Conservation (phyloP, 73 alveolate genomes). For the Tetrahymena malaccensis region DNA sequence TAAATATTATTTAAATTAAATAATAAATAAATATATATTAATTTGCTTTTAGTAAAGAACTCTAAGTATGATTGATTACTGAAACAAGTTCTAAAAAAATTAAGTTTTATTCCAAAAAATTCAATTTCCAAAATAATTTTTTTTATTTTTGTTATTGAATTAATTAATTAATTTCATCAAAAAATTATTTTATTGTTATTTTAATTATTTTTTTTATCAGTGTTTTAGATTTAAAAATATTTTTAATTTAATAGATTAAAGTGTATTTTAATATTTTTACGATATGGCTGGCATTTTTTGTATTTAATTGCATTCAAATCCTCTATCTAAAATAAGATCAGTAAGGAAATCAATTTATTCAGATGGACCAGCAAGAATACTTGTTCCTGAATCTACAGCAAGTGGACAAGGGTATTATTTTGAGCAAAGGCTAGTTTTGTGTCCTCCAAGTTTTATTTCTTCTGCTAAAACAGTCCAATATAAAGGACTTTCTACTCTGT, state of each 20-base stretch:
- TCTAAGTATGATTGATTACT: too few species aligned
- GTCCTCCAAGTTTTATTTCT: constrained; percentile 16
- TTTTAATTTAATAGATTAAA: background rate
- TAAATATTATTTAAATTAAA: too few species aligned
- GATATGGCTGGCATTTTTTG: background rate
- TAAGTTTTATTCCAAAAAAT: too few species aligned
- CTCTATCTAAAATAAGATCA: background rate
- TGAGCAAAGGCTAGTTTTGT: constrained; percentile 4
- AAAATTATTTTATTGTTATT: too few species aligned
- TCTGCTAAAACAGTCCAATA: constrained; percentile 8
- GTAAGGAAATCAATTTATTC: background rate
- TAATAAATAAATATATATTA: too few species aligned
- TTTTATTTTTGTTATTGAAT: too few species aligned
- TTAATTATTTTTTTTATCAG: too few species aligned
- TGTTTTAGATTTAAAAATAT: background rate
- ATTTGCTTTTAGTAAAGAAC: too few species aligned
- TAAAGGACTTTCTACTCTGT: background rate
- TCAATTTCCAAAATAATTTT: too few species aligned
- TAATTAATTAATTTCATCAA: too few species aligned
- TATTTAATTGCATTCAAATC: background rate
- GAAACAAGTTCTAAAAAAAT: too few species aligned
- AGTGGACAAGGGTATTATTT: background rate
- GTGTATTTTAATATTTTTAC: background rate
- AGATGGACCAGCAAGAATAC: constrained; percentile 5
- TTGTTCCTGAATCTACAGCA: constrained; percentile 16